Percentiles rank a stretch among this genome's conserved stretches.
phyloP scores from a whole-genome alignment of 306 rosid genomes.

The Purshia tridentata region DNA sequence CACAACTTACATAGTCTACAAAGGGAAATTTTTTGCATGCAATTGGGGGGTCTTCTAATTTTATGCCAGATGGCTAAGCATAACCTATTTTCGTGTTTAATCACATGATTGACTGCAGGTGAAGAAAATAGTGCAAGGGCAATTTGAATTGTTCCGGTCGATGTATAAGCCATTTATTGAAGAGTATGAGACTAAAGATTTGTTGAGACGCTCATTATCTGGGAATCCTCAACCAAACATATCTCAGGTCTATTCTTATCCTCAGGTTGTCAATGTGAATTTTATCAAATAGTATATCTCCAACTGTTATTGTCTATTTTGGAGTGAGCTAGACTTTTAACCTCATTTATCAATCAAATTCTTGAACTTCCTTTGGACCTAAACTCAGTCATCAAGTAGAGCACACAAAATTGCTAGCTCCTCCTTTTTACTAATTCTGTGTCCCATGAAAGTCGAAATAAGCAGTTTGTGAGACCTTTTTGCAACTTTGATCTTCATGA shows the following conservation, averaged over 20 bases:
- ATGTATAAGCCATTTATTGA: constrained; percentile 81
- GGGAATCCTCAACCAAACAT: constrained; percentile 41
- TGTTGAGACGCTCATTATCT: constrained; percentile 52
- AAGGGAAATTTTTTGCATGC: constrained; percentile 12
- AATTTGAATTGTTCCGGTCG: constrained; percentile 62
- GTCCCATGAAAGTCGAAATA: background rate
- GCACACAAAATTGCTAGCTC: background rate
- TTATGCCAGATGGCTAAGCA: background rate
- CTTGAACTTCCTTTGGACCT: background rate
- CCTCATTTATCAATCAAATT: background rate
- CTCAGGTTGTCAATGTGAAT: background rate
- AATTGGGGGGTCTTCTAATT: background rate
- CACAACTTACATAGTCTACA: constrained; percentile 19
- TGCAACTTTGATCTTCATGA: background rate
- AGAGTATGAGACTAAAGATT: constrained; percentile 60
- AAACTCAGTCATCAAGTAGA: background rate
- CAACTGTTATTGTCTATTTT: background rate
- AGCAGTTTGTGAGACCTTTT: background rate
- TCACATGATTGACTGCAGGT: constrained; percentile 47
- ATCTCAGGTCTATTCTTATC: constrained; percentile 60
- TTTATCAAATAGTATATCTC: background rate
- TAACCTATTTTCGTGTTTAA: background rate
- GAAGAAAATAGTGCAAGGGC: constrained; percentile 78
- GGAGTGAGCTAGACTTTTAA: background rate
- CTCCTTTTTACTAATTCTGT: background rate